Evolutionary conservation across 768 basidiomycete species (phyloP), one percentile per base, ranked within the genome.

Genomic region (Phlebiopsis gigantea): DNA sequence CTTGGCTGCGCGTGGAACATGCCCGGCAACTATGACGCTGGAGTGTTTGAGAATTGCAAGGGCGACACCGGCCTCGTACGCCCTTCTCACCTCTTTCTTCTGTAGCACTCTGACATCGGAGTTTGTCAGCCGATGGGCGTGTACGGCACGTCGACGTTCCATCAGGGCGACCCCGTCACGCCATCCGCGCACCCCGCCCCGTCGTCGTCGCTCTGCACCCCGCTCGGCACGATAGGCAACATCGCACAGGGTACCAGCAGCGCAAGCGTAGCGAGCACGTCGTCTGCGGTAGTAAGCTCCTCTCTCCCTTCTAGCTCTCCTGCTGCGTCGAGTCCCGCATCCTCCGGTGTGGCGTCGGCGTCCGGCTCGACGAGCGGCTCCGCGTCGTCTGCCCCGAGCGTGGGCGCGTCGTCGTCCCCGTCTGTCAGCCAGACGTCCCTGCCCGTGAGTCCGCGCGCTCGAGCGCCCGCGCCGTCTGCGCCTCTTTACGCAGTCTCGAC

Each of bases 1-100:
- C 75, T 82, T 72, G 84, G 83, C 14, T 81, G 88, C 63, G 68
- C 34, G 4, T 87, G 84, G 81, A 82, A 85, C 62, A 83, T 83
- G 77, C 81, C 81, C 10, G 77, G 66, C 4, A 68, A 75, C 64
- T 79, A 79, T 66, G 62, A 63, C 50, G 46, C 65, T 3, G 75
- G 75, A 30, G 66, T 66, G 8, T 79, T 79, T 58, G 72, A 73
- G 58, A 48, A 48, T 26, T 88, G 85, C 63, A 44, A 71, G 46
- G 82, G 73, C 17, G 82, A 86, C 57, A 75, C 72, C 25, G 78
- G 75, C 47, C 71, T 78, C 71, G 79, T 79, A 30, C 26, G 65
- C 55, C 31, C 31, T 7, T 26, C 15, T n/a, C 6, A 4, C 19
- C 17, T 41, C 41, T 12, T 44, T 9, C 39, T 44, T 42, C 49